These are phyloP conservation scores for Salix koriyanagi DNA, from an alignment of 345 rosid species.

Conservation along the genomic window DNA sequence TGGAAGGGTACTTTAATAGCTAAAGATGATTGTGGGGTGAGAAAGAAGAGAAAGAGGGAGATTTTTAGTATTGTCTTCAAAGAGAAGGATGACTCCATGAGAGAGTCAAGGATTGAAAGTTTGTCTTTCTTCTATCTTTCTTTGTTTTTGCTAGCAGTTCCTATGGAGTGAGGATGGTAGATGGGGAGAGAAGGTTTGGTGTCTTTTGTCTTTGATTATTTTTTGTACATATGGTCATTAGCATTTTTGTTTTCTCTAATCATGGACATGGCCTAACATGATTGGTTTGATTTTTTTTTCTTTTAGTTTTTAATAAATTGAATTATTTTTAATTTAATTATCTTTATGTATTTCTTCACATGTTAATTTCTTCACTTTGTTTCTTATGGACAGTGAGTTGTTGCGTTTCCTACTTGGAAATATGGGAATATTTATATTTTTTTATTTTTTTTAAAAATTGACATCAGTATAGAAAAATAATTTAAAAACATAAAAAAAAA, in stretches of 20 bases:
- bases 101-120: neutral
- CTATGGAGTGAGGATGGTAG: neutral
- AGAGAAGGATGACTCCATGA: constrained; percentile 12
- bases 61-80: neutral
- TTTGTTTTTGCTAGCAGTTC: neutral
- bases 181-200: neutral
- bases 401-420: too few species aligned
- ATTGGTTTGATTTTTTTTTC: neutral
- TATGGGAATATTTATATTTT: too few species aligned
- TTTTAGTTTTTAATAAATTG: too few species aligned
- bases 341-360: too few species aligned
- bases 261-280: neutral
- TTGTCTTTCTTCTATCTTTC: neutral
- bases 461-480: too few species aligned
- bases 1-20: constrained; percentile 45
- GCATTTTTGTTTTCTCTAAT: neutral
- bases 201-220: neutral
- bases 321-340: too few species aligned
- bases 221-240: neutral
- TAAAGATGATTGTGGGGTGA: constrained; percentile 9
- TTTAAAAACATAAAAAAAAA: too few species aligned
- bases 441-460: too few species aligned
- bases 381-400: too few species aligned
- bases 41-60: constrained; percentile 3
- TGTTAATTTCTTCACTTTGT: too few species aligned